Percentiles rank a stretch among this genome's conserved stretches.
Conservation (phyloP, 768 basidiomycete genomes). For the Suillus occidentalis region DNA sequence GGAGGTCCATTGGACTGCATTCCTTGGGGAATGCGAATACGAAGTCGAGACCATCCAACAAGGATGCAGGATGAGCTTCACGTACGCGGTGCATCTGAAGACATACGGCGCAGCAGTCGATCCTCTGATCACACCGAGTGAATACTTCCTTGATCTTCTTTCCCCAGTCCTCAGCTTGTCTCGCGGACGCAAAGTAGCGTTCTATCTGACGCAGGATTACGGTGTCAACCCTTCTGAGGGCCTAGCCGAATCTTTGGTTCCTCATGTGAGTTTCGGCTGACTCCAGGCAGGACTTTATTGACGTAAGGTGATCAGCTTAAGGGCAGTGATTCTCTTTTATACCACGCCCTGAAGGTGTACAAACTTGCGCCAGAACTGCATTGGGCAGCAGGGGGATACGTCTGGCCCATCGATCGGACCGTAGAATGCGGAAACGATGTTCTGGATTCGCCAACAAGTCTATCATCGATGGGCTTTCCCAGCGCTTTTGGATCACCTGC, state of each 20-base stretch:
- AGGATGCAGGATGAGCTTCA: slow-evolving; percentile 67
- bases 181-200: slow-evolving; percentile 70
- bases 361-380: slow-evolving; percentile 74
- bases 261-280: slow-evolving; percentile 50
- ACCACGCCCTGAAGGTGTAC: slow-evolving; percentile 75
- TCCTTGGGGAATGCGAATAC: slow-evolving; percentile 71
- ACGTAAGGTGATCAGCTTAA: slow-evolving; percentile 51
- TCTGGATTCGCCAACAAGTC: slow-evolving; percentile 23
- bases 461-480: slow-evolving; percentile 27
- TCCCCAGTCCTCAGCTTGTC: slow-evolving; percentile 71
- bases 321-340: slow-evolving; percentile 72
- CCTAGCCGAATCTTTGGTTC: slow-evolving; percentile 68
- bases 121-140: slow-evolving; percentile 71
- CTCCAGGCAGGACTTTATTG: not conserved
- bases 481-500: slow-evolving; percentile 22
- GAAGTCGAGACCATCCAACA: slow-evolving; percentile 71
- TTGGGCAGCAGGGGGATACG: slow-evolving; percentile 80
- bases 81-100: slow-evolving; percentile 71
- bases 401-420: slow-evolving; percentile 73
- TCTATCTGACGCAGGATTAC: slow-evolving; percentile 70
- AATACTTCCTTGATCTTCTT: slow-evolving; percentile 69
- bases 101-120: slow-evolving; percentile 64
- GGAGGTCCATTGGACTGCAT: slow-evolving; percentile 78
- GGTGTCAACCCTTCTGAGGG: slow-evolving; percentile 67
- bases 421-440: slow-evolving; percentile 61